These are phyloP conservation scores for Colletotrichum karsti DNA, from an alignment of 2,329 filamentous ascomycete species.

Conservation along the genomic window DNA sequence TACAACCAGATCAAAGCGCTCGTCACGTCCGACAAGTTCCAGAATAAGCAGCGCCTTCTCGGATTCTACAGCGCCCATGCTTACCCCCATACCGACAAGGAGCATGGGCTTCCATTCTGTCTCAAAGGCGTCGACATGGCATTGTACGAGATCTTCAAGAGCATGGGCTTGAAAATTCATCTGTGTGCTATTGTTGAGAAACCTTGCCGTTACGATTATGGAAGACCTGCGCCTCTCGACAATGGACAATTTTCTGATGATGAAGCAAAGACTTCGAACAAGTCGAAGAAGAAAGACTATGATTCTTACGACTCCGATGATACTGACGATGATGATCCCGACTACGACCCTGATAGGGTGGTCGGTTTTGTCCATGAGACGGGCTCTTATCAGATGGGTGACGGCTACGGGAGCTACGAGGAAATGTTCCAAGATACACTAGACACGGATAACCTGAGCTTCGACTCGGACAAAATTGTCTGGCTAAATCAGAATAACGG, in stretches of 20 bases:
- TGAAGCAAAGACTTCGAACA: neutral
- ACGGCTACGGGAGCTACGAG: neutral
- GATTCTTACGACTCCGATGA: neutral
- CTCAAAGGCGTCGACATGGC: neutral
- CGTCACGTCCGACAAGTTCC: neutral
- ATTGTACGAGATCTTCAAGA: neutral
- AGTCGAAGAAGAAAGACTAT: neutral
- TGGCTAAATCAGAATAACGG: neutral
- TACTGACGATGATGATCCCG: no score
- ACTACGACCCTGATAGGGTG: neutral
- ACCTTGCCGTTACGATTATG: no score
- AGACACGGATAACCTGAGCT: neutral
- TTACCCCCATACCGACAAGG: neutral
- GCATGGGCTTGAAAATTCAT: neutral
- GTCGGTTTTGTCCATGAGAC: neutral
- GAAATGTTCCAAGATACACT: neutral
- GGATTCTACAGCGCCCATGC: neutral
- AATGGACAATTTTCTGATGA: neutral
- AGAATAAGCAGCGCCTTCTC: neutral
- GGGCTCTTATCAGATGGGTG: accelerated
- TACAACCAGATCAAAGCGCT: neutral
- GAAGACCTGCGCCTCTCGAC: accelerated
- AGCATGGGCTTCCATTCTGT: neutral
- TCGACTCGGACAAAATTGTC: neutral
- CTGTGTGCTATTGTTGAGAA: neutral